These are phyloP conservation scores for Rhododendron ferrugineum DNA, from an alignment of 148 eudicot species.

Conservation along the genomic window DNA sequence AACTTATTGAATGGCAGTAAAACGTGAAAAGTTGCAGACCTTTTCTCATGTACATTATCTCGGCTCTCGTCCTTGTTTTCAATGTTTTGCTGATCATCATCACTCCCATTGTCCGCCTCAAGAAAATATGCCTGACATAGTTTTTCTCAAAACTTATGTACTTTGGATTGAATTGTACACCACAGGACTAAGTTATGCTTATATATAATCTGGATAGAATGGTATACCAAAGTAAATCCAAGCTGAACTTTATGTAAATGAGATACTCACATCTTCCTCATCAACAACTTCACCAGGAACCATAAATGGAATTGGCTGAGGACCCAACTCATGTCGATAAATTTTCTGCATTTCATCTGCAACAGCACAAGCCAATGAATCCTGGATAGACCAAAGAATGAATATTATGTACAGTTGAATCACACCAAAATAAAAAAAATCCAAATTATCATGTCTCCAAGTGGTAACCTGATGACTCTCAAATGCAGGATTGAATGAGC, in stretches of 20 bases:
- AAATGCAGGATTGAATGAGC: slow-evolving; percentile 78
- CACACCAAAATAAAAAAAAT: neutral
- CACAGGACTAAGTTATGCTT: neutral
- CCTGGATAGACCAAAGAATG: slow-evolving; percentile 30
- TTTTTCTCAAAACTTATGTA: neutral
- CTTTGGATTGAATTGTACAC: neutral
- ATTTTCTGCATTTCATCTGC: slow-evolving; percentile 96
- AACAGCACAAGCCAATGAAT: slow-evolving; percentile 81
- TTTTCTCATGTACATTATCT: slow-evolving; percentile 42
- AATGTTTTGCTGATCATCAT: slow-evolving; percentile 44
- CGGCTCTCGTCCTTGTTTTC: slow-evolving; percentile 28
- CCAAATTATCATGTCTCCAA: neutral
- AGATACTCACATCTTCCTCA: slow-evolving; percentile 73
- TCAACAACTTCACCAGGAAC: slow-evolving; percentile 63
- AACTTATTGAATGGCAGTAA: neutral
- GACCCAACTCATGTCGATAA: slow-evolving; percentile 69
- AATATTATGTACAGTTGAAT: neutral
- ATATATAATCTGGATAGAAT: neutral
- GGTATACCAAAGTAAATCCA: neutral
- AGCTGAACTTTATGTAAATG: neutral
- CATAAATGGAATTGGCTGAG: slow-evolving; percentile 70
- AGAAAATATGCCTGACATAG: slow-evolving; percentile 68
- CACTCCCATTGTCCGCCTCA: slow-evolving; percentile 68
- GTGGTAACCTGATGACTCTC: slow-evolving; percentile 79
- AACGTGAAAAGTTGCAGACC: slow-evolving; percentile 27